These are phyloP conservation scores for Termitomyces sp. DNA, from an alignment of 768 basidiomycete genomes.

Conservation along the genomic window DNA sequence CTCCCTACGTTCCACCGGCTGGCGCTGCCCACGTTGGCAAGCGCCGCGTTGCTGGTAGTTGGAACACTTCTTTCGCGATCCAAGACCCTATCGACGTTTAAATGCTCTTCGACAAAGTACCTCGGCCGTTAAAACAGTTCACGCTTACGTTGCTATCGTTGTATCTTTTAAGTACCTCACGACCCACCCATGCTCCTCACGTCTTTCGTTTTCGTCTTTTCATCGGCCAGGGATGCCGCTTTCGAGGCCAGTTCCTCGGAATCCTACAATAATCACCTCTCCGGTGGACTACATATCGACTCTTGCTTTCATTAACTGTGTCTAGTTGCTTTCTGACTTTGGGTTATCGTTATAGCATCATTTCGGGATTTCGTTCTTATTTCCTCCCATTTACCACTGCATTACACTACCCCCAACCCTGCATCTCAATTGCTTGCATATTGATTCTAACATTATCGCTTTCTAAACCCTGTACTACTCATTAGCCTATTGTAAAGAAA, in stretches of 20 bases:
- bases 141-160: conserved; percentile 9
- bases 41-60: conserved; percentile 51
- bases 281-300: conserved; percentile 25
- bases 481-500: conserved; percentile 1
- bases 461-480: conserved; percentile 2
- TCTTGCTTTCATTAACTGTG: conserved; percentile 35
- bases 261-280: background rate
- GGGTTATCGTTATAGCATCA: conserved; percentile 14
- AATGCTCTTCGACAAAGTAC: background rate
- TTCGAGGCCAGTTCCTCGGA: background rate
- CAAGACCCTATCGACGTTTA: conserved; percentile 22
- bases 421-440: conserved; percentile 7
- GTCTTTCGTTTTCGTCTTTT: background rate
- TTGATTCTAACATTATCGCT: conserved; percentile 12
- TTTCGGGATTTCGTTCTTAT: conserved; percentile 3
- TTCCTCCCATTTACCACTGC: conserved; percentile 1
- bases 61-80: conserved; percentile 27
- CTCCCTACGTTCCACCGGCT: conserved; percentile 46
- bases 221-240: background rate
- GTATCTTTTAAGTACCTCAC: conserved; percentile 8
- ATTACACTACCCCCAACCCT: conserved; percentile 2
- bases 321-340: conserved; percentile 55
- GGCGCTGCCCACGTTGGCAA: conserved; percentile 45
- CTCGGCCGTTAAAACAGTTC: background rate
- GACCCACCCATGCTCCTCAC: conserved; percentile 2